Conservation (phyloP, 2,329 filamentous ascomycete species). For the Drechslerella stenobrocha region DNA sequence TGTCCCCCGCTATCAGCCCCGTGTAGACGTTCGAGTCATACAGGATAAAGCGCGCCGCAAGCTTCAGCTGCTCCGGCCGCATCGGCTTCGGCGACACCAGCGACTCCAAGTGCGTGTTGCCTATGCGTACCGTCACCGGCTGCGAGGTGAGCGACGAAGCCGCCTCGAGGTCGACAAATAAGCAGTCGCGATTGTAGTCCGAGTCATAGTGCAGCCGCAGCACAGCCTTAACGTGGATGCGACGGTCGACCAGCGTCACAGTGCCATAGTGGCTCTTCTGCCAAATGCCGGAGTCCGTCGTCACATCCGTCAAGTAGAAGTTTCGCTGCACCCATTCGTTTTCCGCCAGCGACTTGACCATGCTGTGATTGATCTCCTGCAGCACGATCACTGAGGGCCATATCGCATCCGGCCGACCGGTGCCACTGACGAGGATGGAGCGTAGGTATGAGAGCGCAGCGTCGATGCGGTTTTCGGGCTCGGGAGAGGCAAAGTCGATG, state of each 20-base stretch:
- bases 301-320: conserved; percentile 61
- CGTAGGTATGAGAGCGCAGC: conserved; percentile 38
- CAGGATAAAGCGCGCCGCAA: conserved; percentile 58
- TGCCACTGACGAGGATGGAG: conserved; percentile 35
- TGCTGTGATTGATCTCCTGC: conserved; percentile 34
- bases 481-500: conserved; percentile 30
- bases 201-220: conserved; percentile 62
- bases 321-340: conserved; percentile 59
- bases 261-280: conserved; percentile 61
- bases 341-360: conserved; percentile 54
- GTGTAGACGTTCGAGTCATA: conserved; percentile 56
- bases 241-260: conserved; percentile 60
- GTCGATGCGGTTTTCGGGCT: conserved; percentile 37
- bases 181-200: conserved; percentile 58
- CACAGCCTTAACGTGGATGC: conserved; percentile 57
- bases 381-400: conserved; percentile 36
- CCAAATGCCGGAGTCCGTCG: conserved; percentile 57
- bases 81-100: conserved; percentile 59
- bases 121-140: conserved; percentile 58
- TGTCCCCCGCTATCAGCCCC: conserved; percentile 61
- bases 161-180: conserved; percentile 61
- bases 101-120: conserved; percentile 65
- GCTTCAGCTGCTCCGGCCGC: conserved; percentile 60
- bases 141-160: conserved; percentile 21
- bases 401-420: conserved; percentile 24